A percentile compares a stretch with the other conserved stretches of the same genome.
These are phyloP conservation scores for Candida dubliniensis DNA, from an alignment of 1,139 yeast species.

Conservation along the genomic window DNA sequence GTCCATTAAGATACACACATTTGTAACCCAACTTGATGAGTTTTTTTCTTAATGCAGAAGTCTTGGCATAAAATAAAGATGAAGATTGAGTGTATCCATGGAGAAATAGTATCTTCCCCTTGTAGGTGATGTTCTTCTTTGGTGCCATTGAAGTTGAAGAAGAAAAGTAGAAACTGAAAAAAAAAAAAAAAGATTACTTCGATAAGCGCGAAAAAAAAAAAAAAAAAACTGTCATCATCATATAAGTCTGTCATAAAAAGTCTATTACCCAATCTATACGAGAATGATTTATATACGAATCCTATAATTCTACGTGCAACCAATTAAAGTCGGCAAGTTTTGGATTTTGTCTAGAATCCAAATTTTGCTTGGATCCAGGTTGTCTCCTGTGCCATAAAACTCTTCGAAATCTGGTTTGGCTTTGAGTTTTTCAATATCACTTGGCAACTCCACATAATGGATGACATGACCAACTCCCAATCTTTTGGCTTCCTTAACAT, in stretches of 20 bases:
- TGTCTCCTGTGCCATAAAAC: slow-evolving; percentile 38
- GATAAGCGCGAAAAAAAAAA: too few species aligned
- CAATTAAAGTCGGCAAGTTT: slow-evolving; percentile 21
- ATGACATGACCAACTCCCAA: slow-evolving; percentile 54
- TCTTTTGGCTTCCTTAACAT: slow-evolving; percentile 55
- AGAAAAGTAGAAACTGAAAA: background rate
- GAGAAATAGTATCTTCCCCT: slow-evolving; percentile 38
- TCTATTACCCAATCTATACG: too few species aligned
- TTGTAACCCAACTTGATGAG: slow-evolving; percentile 47
- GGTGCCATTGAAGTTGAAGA: slow-evolving; percentile 10
- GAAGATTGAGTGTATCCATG: slow-evolving; percentile 49
- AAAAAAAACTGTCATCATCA: too few species aligned
- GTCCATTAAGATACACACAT: slow-evolving; percentile 77
- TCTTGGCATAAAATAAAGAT: slow-evolving; percentile 46
- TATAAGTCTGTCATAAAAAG: too few species aligned
- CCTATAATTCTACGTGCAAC: background rate
- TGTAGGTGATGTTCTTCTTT: slow-evolving; percentile 10
- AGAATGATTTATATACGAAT: background rate
- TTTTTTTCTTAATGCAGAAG: slow-evolving; percentile 45
- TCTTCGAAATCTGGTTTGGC: slow-evolving; percentile 31
- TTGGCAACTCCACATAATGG: slow-evolving; percentile 57
- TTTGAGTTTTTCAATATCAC: slow-evolving; percentile 36
- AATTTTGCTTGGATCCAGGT: slow-evolving; percentile 28
- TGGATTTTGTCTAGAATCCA: slow-evolving; percentile 32
- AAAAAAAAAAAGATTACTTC: too few species aligned